A percentile compares a stretch with the other conserved stretches of the same genome.
These are phyloP conservation scores for Antitrichia curtipendula DNA, from an alignment of 225 moss, liverwort and hornwort genomes.

Conservation along the genomic window DNA sequence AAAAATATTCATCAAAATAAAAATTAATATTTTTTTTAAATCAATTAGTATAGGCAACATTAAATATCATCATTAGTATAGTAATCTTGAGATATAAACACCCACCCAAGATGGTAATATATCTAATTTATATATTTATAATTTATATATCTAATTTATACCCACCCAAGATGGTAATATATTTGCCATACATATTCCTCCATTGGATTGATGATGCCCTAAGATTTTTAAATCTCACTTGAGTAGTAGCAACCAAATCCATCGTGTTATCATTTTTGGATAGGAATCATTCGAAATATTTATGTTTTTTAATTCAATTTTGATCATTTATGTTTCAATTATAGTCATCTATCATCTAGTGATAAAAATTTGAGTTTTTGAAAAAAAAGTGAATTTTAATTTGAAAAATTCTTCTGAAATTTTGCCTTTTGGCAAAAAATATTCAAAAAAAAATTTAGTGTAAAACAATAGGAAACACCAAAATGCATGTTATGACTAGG, in stretches of 20 bases:
- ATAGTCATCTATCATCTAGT: too few relatives aligned
- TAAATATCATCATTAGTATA: not conserved
- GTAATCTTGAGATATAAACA: not conserved
- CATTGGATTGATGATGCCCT: not conserved
- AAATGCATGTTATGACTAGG: not conserved
- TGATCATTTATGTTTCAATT: not conserved
- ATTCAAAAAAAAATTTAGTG: not conserved
- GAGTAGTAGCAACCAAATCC: rapidly evolving
- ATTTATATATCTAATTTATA: too few relatives aligned
- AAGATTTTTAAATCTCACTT: not conserved
- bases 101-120: not conserved
- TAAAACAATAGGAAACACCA: rapidly evolving
- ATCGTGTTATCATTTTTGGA: not conserved
- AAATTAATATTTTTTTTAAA: not conserved
- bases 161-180: not conserved
- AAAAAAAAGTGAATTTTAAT: too few relatives aligned
- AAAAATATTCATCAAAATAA: not conserved
- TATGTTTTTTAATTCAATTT: not conserved
- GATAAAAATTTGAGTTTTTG: not conserved
- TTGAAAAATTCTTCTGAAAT: not conserved
- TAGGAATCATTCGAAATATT: not conserved
- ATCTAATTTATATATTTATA: too few relatives aligned
- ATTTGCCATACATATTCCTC: rapidly evolving
- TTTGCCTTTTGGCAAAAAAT: not conserved
- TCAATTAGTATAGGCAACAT: not conserved